Percentiles rank a stretch among this genome's conserved stretches.
Evolutionary conservation across 306 rosid genomes (phyloP).

Genomic region (Pachyrhizus erosus): DNA sequence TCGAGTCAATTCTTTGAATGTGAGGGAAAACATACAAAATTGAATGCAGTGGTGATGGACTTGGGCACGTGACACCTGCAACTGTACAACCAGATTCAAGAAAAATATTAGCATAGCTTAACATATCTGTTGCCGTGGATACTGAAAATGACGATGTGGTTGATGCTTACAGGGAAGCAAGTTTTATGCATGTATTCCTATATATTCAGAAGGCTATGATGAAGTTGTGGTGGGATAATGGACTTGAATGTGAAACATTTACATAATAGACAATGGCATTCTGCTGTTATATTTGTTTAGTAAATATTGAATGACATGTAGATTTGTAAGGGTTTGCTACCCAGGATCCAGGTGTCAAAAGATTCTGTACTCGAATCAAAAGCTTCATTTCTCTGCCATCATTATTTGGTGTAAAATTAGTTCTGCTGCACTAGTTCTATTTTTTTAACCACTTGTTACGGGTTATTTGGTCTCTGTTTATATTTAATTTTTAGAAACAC

Average conservation of each 20-base stretch:
- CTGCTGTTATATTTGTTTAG: neutral
- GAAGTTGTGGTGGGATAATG: neutral
- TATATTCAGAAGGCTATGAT: neutral
- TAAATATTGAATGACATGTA: neutral
- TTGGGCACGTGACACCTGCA: neutral
- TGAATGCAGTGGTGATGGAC: neutral
- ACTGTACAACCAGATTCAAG: neutral
- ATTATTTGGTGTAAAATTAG: neutral
- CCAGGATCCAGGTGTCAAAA: neutral
- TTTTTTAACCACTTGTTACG: neutral
- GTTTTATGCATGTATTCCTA: neutral
- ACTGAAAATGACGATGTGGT: neutral
- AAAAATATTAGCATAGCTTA: neutral
- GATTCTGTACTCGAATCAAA: neutral
- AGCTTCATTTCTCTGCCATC: neutral
- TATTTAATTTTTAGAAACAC: neutral
- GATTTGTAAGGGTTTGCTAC: no score
- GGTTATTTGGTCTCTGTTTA: slow-evolving; percentile 1
- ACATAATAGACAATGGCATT: neutral
- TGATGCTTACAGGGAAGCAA: neutral
- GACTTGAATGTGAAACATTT: neutral
- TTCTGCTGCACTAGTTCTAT: neutral
- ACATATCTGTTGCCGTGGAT: neutral
- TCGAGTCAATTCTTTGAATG: neutral
- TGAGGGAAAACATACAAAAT: neutral